These are phyloP conservation scores for Diaporthe humulicola DNA, from an alignment of 2,329 filamentous ascomycete genomes.

Conservation along the genomic window DNA sequence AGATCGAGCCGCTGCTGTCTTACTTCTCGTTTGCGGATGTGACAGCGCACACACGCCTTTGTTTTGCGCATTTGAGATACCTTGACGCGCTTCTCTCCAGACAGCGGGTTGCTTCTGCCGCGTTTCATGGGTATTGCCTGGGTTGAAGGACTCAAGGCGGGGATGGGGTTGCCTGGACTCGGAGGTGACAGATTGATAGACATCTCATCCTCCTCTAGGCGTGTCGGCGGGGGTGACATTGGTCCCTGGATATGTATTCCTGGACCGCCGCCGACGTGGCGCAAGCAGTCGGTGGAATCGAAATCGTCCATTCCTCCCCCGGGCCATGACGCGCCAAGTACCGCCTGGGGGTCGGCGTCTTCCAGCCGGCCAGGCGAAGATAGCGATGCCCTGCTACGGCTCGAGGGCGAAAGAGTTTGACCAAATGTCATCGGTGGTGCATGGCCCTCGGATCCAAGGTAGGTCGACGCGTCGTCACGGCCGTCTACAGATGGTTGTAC, in stretches of 20 bases:
- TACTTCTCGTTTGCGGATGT: slow-evolving; percentile 33
- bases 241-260: neutral
- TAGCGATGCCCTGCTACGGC: slow-evolving; percentile 11
- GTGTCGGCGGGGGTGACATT: slow-evolving; percentile 9
- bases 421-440: slow-evolving; percentile 14
- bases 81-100: slow-evolving; percentile 18
- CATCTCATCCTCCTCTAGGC: slow-evolving; percentile 15
- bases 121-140: slow-evolving; percentile 20
- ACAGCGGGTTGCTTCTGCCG: slow-evolving; percentile 23
- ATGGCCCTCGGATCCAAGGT: slow-evolving; percentile 15
- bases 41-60: slow-evolving; percentile 35
- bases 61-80: slow-evolving; percentile 33
- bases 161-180: neutral
- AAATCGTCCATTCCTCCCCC: neutral
- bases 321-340: neutral
- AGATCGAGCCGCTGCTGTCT: neutral
- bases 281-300: slow-evolving; percentile 1
- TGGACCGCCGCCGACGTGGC: slow-evolving; percentile 1
- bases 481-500: slow-evolving; percentile 4
- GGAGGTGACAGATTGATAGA: neutral
- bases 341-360: neutral
- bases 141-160: neutral
- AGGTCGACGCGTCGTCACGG: slow-evolving; percentile 23
- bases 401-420: slow-evolving; percentile 4
- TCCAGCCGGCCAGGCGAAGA: neutral